These are phyloP conservation scores for Orychophragmus violaceus DNA, from an alignment of 345 rosid species.

Conservation along the genomic window DNA sequence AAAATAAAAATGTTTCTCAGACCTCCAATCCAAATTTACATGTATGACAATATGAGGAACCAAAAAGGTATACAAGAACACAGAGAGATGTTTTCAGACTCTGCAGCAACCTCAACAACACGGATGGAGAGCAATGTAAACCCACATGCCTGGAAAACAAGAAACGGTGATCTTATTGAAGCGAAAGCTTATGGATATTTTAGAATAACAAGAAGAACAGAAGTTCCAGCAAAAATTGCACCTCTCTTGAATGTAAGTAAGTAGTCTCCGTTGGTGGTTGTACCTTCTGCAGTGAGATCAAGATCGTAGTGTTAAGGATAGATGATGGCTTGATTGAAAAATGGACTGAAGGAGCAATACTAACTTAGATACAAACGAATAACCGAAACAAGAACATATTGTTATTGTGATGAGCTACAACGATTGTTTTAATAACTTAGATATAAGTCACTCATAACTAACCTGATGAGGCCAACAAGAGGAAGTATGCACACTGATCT, in stretches of 20 bases:
- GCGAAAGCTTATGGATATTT: constrained; percentile 50
- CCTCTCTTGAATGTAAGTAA: constrained; percentile 95
- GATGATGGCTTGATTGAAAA: not conserved
- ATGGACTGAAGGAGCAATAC: not conserved
- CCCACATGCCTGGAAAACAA: constrained; percentile 52
- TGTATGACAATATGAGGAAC: too few species aligned
- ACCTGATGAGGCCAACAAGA: too few species aligned
- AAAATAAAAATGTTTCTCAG: too few species aligned
- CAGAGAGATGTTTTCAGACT: too few species aligned
- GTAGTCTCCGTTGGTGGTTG: constrained; percentile 89
- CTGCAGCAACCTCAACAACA: too few species aligned
- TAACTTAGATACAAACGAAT: constrained; percentile 49
- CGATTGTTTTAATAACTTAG: too few species aligned
- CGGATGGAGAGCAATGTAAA: too few species aligned
- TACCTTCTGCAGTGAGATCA: too few species aligned
- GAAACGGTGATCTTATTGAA: not conserved
- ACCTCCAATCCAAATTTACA: too few species aligned
- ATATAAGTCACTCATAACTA: too few species aligned
- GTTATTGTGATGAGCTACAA: not conserved
- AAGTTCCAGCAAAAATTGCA: constrained; percentile 81
- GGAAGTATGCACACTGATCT: too few species aligned
- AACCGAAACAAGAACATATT: not conserved
- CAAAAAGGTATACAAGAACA: too few species aligned
- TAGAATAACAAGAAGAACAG: constrained; percentile 79
- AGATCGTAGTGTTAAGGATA: not conserved